Base-by-base conservation (phyloP, 805 yeast genomes). In the Tetrapisispora pingtungensis region DNA sequence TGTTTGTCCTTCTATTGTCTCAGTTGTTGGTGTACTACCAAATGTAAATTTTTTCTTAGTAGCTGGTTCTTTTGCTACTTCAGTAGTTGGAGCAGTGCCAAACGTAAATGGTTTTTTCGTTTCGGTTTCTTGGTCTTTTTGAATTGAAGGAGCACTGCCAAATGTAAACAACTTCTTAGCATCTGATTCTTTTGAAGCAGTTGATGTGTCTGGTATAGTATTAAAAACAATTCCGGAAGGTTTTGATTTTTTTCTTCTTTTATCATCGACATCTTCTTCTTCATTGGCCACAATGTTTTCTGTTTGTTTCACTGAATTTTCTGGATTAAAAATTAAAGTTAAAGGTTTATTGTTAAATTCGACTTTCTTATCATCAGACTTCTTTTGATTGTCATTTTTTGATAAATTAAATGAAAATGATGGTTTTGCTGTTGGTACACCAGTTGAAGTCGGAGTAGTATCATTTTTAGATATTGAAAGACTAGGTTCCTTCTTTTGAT, bases 401-500 rank as follows among this genome's bases (percentile, higher is more conserved):
- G 24, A 36, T 12, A 41, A 28, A 33, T 48, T 52, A 39, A 53
- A 50, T 13, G 54, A 45, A 31, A 52, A 48, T 13, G 43, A 14
- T 33, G 53, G 52, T 33, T 34, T 38, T 4, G 31, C 15, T 5
- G n/a, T n/a, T n/a, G n/a, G n/a, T n/a, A n/a, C n/a, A n/a, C n/a
- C n/a, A n/a, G n/a, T n/a, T n/a, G n/a, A n/a, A n/a, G n/a, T n/a
- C n/a, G n/a, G n/a, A n/a, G n/a, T n/a, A n/a, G n/a, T n/a, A n/a
- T n/a, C n/a, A n/a, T n/a, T n/a, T n/a, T n/a, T n/a, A n/a, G n/a
- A n/a, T n/a, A n/a, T n/a, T n/a, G n/a, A n/a, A n/a, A n/a, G n/a
- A n/a, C n/a, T n/a, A n/a, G n/a, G n/a, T n/a, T n/a, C n/a, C n/a
- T n/a, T n/a, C n/a, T n/a, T n/a, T n/a, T n/a, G n/a, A n/a, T n/a